phyloP scores from a whole-genome alignment of 78 protist genomes.

The Polysphondylium violaceum region DNA sequence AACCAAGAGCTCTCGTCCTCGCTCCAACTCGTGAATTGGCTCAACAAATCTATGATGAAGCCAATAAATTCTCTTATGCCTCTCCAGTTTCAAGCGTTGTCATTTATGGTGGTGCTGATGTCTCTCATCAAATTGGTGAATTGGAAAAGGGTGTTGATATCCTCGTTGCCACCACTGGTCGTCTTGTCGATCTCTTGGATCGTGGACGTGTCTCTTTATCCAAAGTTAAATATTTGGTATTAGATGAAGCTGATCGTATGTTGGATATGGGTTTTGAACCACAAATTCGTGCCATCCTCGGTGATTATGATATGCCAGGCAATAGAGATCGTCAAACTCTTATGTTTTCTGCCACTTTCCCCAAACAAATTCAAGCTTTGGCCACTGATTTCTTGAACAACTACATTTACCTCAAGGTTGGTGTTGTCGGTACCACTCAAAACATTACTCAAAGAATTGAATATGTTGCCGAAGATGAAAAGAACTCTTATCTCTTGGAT shows the following conservation, averaged over 20 bases:
- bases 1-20: slow-evolving; percentile 92
- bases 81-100: slow-evolving; percentile 88
- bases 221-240: slow-evolving; percentile 84
- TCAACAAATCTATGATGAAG: slow-evolving; percentile 95
- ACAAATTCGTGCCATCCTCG: slow-evolving; percentile 97
- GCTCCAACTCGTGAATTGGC: slow-evolving; percentile 99
- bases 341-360: slow-evolving; percentile 99
- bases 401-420: slow-evolving; percentile 97
- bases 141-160: slow-evolving; percentile 97
- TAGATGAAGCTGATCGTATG: slow-evolving; percentile 99
- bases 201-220: slow-evolving; percentile 91
- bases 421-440: slow-evolving; percentile 97
- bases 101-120: slow-evolving; percentile 99
- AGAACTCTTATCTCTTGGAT: slow-evolving; percentile 86
- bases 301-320: slow-evolving; percentile 92
- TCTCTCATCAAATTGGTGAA: slow-evolving; percentile 92
- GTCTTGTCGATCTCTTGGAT: slow-evolving; percentile 96
- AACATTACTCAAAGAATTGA: slow-evolving; percentile 92
- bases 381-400: slow-evolving; percentile 96
- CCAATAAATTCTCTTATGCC: slow-evolving; percentile 91
- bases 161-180: slow-evolving; percentile 99
- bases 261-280: slow-evolving; percentile 99
- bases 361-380: slow-evolving; percentile 95
- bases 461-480: slow-evolving; percentile 89
- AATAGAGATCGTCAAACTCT: slow-evolving; percentile 94